Conservation (phyloP, 208 protist genomes). For the Lotmaria passim region DNA sequence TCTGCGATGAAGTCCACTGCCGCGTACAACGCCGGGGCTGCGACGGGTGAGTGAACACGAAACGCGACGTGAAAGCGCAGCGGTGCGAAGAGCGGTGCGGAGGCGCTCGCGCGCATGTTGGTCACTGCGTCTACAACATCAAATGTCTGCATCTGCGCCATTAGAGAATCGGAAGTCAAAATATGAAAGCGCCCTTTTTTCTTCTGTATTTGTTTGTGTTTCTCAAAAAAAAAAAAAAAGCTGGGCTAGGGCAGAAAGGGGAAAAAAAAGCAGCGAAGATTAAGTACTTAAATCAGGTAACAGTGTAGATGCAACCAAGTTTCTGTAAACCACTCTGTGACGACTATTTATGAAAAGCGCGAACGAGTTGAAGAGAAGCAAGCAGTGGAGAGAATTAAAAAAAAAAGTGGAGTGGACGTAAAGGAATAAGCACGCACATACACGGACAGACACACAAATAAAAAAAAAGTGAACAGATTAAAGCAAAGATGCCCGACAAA, state of each 20-base stretch:
- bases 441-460: background rate
- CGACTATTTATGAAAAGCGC: too few relatives aligned
- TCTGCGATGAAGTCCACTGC: constrained; percentile 53
- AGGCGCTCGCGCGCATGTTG: background rate
- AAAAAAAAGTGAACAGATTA: background rate
- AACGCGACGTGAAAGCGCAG: background rate
- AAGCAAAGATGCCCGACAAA: too few relatives aligned
- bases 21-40: background rate
- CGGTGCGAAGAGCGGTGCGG: background rate
- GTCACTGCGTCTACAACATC: background rate
- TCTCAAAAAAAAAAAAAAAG: constrained; percentile 12
- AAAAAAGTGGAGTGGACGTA: background rate
- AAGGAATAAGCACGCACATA: background rate
- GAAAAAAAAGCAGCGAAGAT: constrained; percentile 2
- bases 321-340: too few relatives aligned
- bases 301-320: too few relatives aligned
- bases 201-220: background rate
- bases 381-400: background rate
- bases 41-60: background rate
- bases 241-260: too few relatives aligned
- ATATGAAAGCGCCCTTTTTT: background rate
- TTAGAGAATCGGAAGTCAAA: background rate
- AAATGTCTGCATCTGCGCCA: background rate
- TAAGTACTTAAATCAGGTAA: too few relatives aligned
- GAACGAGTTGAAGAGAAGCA: background rate